Evolutionary conservation across 2,329 filamentous ascomycete species (phyloP), one percentile per base, ranked within the genome.

Genomic region (Emmonsiellopsis sp.): DNA sequence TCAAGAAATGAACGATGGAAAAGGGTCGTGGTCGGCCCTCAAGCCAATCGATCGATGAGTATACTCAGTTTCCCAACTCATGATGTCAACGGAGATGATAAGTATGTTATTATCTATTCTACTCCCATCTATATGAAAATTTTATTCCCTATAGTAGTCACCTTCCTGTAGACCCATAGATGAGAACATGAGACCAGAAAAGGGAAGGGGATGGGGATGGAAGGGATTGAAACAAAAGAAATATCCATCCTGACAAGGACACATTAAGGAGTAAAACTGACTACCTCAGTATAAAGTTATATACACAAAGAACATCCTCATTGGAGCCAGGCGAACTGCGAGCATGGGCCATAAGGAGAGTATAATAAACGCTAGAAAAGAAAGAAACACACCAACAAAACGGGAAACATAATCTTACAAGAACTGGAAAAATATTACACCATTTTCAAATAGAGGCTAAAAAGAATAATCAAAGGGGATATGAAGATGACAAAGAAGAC

Each of bases 1-100:
- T 64, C 44, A 59, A 60, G 53, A 59, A 63, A 14, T 63, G 49
- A 60, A 14, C 17, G 34, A 4, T 13, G 14, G 13, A 21, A 27
- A 17, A 33, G 34, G 36, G 13, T 1, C 17, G 36, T 32, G 11
- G 17, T 14, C 9, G 10, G 7, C 10, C 40, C 9, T 13, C 4
- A 2, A 4, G 17, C 5, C n/a, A 14, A 14, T 27, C 17, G n/a
- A n/a, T 17, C 14, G 17, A 42, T 27, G 14, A 33, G 39, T 9
- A 32, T 32, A 2, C 7, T 6, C 11, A 8, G 3, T 44, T 31
- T 44, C 42, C 42, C 27, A 11, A 31, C 10, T 6, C 7, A 34
- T 4, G 13, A 48, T 37, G 9, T 7, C 4, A 14, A 13, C 5
- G 6, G 5, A 39, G 17, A n/a, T 36, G 33, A 8, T 32, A 39